A percentile compares a stretch with the other conserved stretches of the same genome.
These are phyloP conservation scores for Fusarium tjaetaba DNA, from an alignment of 2,329 filamentous ascomycete genomes.

Conservation along the genomic window DNA sequence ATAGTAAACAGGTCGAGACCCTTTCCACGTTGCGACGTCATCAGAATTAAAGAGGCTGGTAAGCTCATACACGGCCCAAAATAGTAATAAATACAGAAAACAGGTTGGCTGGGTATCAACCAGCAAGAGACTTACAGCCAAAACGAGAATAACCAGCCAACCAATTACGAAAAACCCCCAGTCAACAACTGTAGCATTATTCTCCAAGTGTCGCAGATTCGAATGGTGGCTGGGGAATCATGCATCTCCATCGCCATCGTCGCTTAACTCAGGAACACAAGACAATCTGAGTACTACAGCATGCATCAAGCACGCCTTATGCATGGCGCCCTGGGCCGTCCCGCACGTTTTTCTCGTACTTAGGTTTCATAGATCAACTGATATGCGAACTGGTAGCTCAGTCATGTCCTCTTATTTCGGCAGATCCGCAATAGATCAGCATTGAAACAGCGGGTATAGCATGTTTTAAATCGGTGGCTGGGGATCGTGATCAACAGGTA, in stretches of 20 bases:
- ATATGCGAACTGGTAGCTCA: background rate
- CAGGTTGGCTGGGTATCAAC: conserved; percentile 22
- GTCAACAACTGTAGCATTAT: background rate
- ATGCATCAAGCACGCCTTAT: conserved; percentile 4
- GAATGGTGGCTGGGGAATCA: conserved; percentile 6
- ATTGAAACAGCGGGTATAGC: background rate
- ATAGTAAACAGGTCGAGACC: conserved; percentile 10
- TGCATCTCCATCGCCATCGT: background rate
- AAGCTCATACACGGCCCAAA: conserved; percentile 7
- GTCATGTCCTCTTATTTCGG: conserved; percentile 1
- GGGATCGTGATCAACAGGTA: conserved; percentile 32
- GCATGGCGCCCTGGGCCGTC: conserved; percentile 21
- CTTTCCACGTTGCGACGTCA: conserved; percentile 10
- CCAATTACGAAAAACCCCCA: background rate
- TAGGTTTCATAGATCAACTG: conserved; percentile 14
- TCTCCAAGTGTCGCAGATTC: conserved; percentile 5
- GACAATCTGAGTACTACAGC: background rate
- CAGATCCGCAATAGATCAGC: background rate
- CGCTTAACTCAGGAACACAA: conserved; percentile 25
- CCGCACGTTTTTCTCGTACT: background rate
- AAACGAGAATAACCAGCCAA: background rate
- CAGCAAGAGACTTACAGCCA: conserved; percentile 1
- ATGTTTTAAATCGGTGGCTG: conserved; percentile 17
- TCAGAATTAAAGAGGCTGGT: conserved; percentile 29
- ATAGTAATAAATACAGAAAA: conserved; percentile 25